Evolutionary conservation across 192 early-diverging fungal genomes (phyloP).

Genomic region (Lunasporangiospora selenospora): DNA sequence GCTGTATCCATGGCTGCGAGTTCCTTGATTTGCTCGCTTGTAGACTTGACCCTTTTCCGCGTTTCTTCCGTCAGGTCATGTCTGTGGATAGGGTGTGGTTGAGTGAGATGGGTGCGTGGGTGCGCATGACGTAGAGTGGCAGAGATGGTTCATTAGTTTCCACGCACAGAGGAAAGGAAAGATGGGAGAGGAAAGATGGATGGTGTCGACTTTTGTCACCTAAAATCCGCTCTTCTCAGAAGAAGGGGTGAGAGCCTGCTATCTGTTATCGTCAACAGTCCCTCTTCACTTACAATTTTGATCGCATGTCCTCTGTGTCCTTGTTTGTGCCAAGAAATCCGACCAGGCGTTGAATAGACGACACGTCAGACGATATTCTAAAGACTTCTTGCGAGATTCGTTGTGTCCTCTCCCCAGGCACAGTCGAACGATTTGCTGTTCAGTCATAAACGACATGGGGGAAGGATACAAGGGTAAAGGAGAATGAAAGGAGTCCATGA

Average conservation of each 20-base stretch:
- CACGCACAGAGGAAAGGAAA: background rate
- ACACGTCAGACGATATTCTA: constrained; percentile 84
- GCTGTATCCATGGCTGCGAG: constrained; percentile 64
- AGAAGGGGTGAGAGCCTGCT: too few relatives aligned
- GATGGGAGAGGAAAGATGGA: background rate
- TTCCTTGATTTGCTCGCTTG: constrained; percentile 77
- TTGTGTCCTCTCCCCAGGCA: constrained; percentile 47
- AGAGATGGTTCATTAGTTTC: too few relatives aligned
- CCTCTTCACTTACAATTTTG: constrained; percentile 78
- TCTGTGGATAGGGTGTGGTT: constrained; percentile 37
- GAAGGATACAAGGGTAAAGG: too few relatives aligned
- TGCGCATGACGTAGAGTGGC: too few relatives aligned
- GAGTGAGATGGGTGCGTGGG: background rate
- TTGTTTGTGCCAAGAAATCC: constrained; percentile 75
- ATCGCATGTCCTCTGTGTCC: constrained; percentile 80
- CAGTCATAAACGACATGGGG: too few relatives aligned
- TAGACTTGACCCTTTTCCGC: constrained; percentile 79
- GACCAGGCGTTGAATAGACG: constrained; percentile 81
- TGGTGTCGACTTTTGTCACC: too few relatives aligned
- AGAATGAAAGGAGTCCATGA: too few relatives aligned
- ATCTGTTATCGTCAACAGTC: too few relatives aligned
- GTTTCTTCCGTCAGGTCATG: constrained; percentile 84
- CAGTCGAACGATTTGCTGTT: too few relatives aligned
- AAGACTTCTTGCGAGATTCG: constrained; percentile 87
- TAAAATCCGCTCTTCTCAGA: too few relatives aligned